Evolutionary conservation across 768 basidiomycete species (phyloP), one percentile per base, ranked within the genome.

Genomic region (Suillus clintonianus): DNA sequence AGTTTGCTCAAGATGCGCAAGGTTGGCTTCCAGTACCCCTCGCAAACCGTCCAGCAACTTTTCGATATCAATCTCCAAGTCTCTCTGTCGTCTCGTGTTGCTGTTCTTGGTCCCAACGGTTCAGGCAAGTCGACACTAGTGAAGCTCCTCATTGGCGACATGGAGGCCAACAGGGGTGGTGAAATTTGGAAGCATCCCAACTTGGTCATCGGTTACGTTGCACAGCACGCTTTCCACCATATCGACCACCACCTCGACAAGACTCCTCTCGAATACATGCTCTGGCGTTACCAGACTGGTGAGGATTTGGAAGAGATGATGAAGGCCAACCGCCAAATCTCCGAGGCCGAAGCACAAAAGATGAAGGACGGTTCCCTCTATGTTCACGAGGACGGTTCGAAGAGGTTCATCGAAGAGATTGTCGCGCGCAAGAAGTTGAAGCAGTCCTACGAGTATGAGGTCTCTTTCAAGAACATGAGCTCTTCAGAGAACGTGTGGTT

Each of bases 251-350:
- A 98, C 76, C 92, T 98, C 75, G 96, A 98, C 86, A 97, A 95
- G 86, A 98, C 96, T 15, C 94, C 96, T 57, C 89, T 98, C 71
- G 96, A 98, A 82, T 98, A 98, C 86, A 95, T 98, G 94, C 83
- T 98, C 69, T 98, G 96, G 96, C 95, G 96, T 81, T 98, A 97
- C 89, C 96, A 98, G 86, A 98, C 96, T 64, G 96, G 96, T 78
- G 96, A 98, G 79, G 96, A 98, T 84, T 80, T 97, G 76, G 96
- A 98, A 82, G 96, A 97, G 83, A 86, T 98, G 88, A 81, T 80
- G 80, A 98, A 97, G 87, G 95, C 93, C 63, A 89, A 79, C 78
- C 91, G 94, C 68, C 84, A 89, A 79, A 92, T 98, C 77, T 82
- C 86, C 65, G 94, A 90, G 61, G 95, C 92, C 76, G 96, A 98